phyloP scores from a whole-genome alignment of 2,329 filamentous ascomycete species.

The Epichloe glyceriae region DNA sequence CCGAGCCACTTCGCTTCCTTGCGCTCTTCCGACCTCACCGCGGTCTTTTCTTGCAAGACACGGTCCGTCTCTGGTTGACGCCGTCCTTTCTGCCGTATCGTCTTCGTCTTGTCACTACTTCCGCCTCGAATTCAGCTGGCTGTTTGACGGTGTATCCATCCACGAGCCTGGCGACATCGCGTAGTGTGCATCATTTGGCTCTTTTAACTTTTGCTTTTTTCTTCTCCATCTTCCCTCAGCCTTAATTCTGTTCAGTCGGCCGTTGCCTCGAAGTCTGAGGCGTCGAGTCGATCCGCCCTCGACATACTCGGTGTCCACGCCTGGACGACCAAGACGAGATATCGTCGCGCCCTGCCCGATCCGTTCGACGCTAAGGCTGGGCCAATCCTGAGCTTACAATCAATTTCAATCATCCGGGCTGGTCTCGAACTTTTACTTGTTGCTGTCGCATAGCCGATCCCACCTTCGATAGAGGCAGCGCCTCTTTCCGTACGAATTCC shows the following conservation, averaged over 20 bases:
- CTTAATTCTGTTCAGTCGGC: constrained; percentile 1
- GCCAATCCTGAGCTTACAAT: constrained; percentile 18
- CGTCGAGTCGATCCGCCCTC: constrained; percentile 15
- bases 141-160: constrained; percentile 8
- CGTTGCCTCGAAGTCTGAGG: neutral
- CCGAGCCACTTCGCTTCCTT: constrained; percentile 12
- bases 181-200: constrained; percentile 11
- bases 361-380: constrained; percentile 35
- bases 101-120: constrained; percentile 7
- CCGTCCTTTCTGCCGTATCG: constrained; percentile 5
- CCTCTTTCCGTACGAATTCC: constrained; percentile 14
- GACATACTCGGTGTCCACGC: constrained; percentile 13
- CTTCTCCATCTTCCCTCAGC: neutral
- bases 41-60: constrained; percentile 9
- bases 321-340: constrained; percentile 25
- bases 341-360: constrained; percentile 18
- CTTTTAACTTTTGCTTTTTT: constrained; percentile 6
- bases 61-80: constrained; percentile 2
- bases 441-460: constrained; percentile 9
- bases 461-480: constrained; percentile 18
- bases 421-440: constrained; percentile 30
- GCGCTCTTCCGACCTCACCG: constrained; percentile 11
- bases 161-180: constrained; percentile 11
- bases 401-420: constrained; percentile 28
- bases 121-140: constrained; percentile 10